These are phyloP conservation scores for Lactarius akahatsu DNA, from an alignment of 768 basidiomycete genomes.

Conservation along the genomic window DNA sequence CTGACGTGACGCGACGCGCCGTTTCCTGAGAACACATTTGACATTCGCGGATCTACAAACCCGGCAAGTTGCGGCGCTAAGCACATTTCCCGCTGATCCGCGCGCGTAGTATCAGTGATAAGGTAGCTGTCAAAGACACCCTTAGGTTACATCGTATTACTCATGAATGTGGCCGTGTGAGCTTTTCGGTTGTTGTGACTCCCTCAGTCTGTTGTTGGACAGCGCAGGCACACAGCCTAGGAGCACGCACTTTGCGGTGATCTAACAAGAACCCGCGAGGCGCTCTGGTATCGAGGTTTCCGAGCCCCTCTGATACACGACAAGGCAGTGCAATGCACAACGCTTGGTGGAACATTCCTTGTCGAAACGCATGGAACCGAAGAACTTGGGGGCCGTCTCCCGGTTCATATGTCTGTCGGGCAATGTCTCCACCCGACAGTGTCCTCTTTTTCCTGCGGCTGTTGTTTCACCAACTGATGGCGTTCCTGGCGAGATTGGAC, in stretches of 20 bases:
- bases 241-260: neutral
- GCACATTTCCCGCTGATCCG: neutral
- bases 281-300: neutral
- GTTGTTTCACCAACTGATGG: slow-evolving; percentile 1
- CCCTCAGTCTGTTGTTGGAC: neutral
- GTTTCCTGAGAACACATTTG: neutral
- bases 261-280: neutral
- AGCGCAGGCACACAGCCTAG: neutral
- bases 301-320: neutral
- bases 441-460: neutral
- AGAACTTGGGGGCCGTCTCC: neutral
- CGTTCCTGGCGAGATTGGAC: neutral
- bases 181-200: neutral
- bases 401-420: neutral
- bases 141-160: neutral
- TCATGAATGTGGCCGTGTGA: slow-evolving; percentile 1
- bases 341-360: neutral
- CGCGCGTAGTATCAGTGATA: neutral
- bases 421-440: neutral
- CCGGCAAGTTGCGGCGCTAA: slow-evolving; percentile 16
- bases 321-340: slow-evolving; percentile 2
- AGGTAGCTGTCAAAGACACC: neutral
- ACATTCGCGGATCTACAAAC: slow-evolving; percentile 23
- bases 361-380: neutral
- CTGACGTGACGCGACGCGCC: slow-evolving; percentile 16